Evolutionary conservation across 495 filamentous ascomycete genomes (phyloP).

Genomic region (Pyrenula aspistea): DNA sequence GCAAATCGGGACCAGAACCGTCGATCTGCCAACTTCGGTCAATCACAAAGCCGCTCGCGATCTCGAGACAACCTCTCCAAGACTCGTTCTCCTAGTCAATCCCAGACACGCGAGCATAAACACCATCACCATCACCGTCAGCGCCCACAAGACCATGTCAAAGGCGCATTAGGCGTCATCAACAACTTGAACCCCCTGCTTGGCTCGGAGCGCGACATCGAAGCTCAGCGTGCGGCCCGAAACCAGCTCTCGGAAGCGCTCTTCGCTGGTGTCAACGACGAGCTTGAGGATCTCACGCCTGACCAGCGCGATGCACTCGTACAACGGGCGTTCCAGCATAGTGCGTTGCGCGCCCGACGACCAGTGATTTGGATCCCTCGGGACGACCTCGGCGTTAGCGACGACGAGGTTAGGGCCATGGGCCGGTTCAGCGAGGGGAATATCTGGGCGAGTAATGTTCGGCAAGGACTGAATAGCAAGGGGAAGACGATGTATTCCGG

Average conservation of each 20-base stretch:
- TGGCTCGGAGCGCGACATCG: slow-evolving; percentile 31
- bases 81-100: slow-evolving; percentile 1
- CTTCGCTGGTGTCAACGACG: slow-evolving; percentile 77
- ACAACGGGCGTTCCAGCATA: slow-evolving; percentile 81
- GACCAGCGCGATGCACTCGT: slow-evolving; percentile 83
- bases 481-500: slow-evolving; percentile 75
- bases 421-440: slow-evolving; percentile 56
- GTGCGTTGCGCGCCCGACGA: slow-evolving; percentile 70
- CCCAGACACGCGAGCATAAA: neutral
- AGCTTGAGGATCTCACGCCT: slow-evolving; percentile 87
- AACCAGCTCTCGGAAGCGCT: slow-evolving; percentile 59
- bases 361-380: slow-evolving; percentile 92
- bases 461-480: slow-evolving; percentile 74
- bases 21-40: slow-evolving; percentile 30
- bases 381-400: slow-evolving; percentile 80
- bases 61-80: slow-evolving; percentile 25
- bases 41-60: slow-evolving; percentile 16
- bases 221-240: slow-evolving; percentile 47
- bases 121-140: slow-evolving; percentile 4
- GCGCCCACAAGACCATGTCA: slow-evolving; percentile 8
- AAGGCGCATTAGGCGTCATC: slow-evolving; percentile 11
- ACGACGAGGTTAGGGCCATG: slow-evolving; percentile 79
- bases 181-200: slow-evolving; percentile 24
- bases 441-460: slow-evolving; percentile 92
- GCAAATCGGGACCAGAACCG: slow-evolving; percentile 25